These are phyloP conservation scores for Fusarium ramigenum DNA, from an alignment of 2,329 filamentous ascomycete genomes.

Conservation along the genomic window DNA sequence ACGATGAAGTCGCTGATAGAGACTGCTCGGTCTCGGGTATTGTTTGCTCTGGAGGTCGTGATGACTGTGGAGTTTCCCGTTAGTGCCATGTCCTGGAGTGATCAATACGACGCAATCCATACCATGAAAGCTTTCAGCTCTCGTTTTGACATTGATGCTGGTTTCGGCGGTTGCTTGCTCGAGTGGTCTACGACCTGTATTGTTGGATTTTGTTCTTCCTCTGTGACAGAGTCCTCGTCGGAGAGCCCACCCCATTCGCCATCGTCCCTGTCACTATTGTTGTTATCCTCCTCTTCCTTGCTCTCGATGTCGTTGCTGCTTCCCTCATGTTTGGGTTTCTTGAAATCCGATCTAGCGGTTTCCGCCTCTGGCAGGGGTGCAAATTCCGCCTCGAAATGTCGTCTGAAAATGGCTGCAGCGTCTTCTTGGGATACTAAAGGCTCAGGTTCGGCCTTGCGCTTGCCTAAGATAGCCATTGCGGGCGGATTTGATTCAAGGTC, in stretches of 20 bases:
- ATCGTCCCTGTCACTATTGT: slow-evolving; percentile 36
- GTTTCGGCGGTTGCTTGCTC: slow-evolving; percentile 48
- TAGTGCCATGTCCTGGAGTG: neutral
- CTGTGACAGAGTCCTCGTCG: slow-evolving; percentile 33
- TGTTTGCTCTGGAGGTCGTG: slow-evolving; percentile 57
- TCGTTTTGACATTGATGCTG: slow-evolving; percentile 66
- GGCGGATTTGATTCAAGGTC: neutral
- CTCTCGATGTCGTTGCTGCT: slow-evolving; percentile 41
- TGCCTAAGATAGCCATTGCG: slow-evolving; percentile 58
- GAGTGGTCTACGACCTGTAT: slow-evolving; percentile 73
- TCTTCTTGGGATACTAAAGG: slow-evolving; percentile 56
- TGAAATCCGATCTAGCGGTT: slow-evolving; percentile 41
- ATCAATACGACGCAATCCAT: neutral
- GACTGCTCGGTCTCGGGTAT: slow-evolving; percentile 24
- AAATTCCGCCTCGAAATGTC: slow-evolving; percentile 90
- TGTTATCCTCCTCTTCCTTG: slow-evolving; percentile 49
- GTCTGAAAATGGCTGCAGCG: slow-evolving; percentile 79
- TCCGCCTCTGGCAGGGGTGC: slow-evolving; percentile 67
- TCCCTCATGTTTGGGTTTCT: slow-evolving; percentile 41
- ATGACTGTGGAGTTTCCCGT: slow-evolving; percentile 50
- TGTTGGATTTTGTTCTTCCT: slow-evolving; percentile 40
- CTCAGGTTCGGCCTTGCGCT: slow-evolving; percentile 55
- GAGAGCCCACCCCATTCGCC: slow-evolving; percentile 45
- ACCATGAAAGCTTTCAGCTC: slow-evolving; percentile 85
- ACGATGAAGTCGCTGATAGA: slow-evolving; percentile 37